phyloP scores from a whole-genome alignment of 2,329 filamentous ascomycete genomes.

The Metarhizium guizhouense region DNA sequence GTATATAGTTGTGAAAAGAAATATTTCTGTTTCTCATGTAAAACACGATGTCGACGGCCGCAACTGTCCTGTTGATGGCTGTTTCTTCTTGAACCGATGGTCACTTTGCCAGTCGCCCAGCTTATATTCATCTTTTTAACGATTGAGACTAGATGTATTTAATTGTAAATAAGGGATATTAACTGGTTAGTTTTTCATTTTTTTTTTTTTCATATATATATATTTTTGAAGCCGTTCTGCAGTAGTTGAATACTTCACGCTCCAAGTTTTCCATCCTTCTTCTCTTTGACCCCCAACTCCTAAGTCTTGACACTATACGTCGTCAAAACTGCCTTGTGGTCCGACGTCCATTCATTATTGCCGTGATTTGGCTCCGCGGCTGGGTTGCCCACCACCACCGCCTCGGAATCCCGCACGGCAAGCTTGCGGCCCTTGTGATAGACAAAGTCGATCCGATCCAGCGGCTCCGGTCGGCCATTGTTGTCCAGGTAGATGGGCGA shows the following conservation, averaged over 20 bases:
- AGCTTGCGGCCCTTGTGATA: conserved; percentile 24
- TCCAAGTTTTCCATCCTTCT: background rate
- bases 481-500: conserved; percentile 27
- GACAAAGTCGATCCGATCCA: conserved; percentile 31
- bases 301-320: background rate
- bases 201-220: too few species aligned
- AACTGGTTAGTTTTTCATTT: too few species aligned
- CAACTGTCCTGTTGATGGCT: too few species aligned
- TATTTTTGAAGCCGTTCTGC: too few species aligned
- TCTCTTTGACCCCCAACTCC: background rate
- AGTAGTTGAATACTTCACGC: background rate
- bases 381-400: conserved; percentile 22
- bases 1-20: too few species aligned
- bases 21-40: too few species aligned
- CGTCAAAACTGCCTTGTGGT: conserved; percentile 15
- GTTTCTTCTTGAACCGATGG: too few species aligned
- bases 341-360: conserved; percentile 30
- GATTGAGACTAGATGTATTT: too few species aligned
- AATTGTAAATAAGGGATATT: too few species aligned
- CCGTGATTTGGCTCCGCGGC: conserved; percentile 19
- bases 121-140: too few species aligned
- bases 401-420: conserved; percentile 15
- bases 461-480: conserved; percentile 21
- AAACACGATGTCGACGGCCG: too few species aligned
- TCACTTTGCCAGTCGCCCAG: too few species aligned